Conservation (phyloP, 2,329 filamentous ascomycete species). For the Fusarium sp. region DNA sequence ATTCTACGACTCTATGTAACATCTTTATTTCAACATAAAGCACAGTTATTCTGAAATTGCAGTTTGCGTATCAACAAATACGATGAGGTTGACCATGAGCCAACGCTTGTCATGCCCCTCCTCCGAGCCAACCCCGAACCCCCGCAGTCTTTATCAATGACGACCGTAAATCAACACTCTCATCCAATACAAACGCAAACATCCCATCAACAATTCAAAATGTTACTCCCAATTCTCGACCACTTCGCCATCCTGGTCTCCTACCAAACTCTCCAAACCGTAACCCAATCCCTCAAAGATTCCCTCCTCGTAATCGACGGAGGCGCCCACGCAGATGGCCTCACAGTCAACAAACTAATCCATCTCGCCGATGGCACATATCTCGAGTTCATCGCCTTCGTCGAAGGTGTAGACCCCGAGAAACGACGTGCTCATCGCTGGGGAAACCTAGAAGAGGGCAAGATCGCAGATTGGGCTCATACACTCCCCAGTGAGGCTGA, state of each 20-base stretch:
- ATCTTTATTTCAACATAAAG: rapidly evolving
- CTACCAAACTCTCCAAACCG: conserved; percentile 54
- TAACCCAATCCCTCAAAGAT: conserved; percentile 60
- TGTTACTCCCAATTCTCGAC: conserved; percentile 57
- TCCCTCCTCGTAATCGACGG: conserved; percentile 68
- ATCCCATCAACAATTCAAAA: neutral
- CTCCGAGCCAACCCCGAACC: conserved; percentile 32
- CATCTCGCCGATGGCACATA: conserved; percentile 71
- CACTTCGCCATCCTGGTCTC: conserved; percentile 73
- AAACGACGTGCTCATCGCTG: conserved; percentile 64
- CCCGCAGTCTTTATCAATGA: conserved; percentile 11
- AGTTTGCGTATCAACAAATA: too few relatives aligned
- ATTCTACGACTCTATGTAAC: rapidly evolving
- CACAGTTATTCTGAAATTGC: rapidly evolving
- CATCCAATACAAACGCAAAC: neutral
- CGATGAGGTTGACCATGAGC: neutral
- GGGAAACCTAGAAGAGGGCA: conserved; percentile 60
- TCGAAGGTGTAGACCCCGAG: conserved; percentile 53
- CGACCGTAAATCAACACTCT: neutral
- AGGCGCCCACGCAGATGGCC: conserved; percentile 68
- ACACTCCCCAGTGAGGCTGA: conserved; percentile 51
- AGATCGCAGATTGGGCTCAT: conserved; percentile 69
- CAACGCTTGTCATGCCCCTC: neutral
- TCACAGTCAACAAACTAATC: conserved; percentile 70
- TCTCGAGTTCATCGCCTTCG: conserved; percentile 72